Conservation (phyloP, 345 rosid species). For the Corchorus olitorius region DNA sequence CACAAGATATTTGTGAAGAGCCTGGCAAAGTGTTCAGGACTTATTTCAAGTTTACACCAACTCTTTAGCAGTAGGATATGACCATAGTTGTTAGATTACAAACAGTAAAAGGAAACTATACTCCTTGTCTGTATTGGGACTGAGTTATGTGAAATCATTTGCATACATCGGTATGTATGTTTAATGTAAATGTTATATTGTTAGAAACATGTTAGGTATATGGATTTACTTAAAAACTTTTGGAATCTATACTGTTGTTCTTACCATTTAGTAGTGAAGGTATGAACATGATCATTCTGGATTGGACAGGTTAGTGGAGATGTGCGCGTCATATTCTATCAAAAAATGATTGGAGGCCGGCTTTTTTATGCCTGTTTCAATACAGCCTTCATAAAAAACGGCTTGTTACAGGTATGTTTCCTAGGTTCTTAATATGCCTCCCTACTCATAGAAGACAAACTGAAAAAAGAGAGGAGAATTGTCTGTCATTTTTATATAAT, state of each 20-base stretch:
- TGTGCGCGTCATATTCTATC: conserved; percentile 76
- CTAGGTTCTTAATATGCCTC: conserved; percentile 2
- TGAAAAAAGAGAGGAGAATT: neutral
- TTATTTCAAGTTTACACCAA: neutral
- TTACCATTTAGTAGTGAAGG: neutral
- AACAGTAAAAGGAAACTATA: neutral
- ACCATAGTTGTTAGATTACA: neutral
- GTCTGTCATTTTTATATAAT: neutral
- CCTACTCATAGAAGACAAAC: neutral
- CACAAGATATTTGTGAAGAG: neutral
- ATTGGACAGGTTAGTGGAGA: conserved; percentile 70
- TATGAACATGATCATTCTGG: neutral
- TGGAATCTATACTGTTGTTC: neutral
- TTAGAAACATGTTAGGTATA: neutral
- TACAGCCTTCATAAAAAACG: conserved; percentile 75
- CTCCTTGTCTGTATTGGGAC: neutral
- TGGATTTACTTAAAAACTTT: neutral
- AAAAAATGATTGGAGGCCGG: conserved; percentile 86
- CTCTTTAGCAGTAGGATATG: neutral
- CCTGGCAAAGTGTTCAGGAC: neutral
- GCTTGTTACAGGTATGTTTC: conserved; percentile 74
- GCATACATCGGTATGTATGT: neutral
- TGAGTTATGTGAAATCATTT: neutral
- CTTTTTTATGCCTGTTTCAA: conserved; percentile 91
- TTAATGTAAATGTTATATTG: conserved; percentile 2